These are phyloP conservation scores for Sporothrix euskadiensis DNA, from an alignment of 2,329 filamentous ascomycete genomes.

Conservation along the genomic window DNA sequence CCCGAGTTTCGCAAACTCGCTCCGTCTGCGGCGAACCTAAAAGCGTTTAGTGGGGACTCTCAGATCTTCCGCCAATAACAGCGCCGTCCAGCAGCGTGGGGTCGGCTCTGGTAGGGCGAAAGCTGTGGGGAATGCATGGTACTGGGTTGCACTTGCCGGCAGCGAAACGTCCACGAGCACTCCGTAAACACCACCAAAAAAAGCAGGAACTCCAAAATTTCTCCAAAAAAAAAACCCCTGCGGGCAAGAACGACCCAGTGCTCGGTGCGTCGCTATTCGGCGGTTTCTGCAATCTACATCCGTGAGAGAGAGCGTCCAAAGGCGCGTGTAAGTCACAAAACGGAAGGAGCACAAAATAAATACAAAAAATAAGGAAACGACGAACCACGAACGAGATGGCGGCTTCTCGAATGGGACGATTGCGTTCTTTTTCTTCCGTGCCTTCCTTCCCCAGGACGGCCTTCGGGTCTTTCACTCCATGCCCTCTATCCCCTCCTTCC, in stretches of 20 bases:
- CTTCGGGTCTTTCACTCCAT: neutral
- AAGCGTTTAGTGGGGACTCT: neutral
- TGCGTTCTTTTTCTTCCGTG: conserved; percentile 17
- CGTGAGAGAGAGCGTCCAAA: neutral
- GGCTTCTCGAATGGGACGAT: conserved; percentile 5
- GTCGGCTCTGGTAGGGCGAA: neutral
- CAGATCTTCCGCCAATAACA: conserved; percentile 24
- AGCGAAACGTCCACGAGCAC: neutral
- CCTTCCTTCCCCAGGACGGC: conserved; percentile 6
- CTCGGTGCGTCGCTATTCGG: conserved; percentile 21
- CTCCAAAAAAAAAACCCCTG: neutral
- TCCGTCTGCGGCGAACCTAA: conserved; percentile 17
- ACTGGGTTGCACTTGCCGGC: conserved; percentile 7
- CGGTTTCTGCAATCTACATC: neutral
- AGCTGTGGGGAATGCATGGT: conserved; percentile 11
- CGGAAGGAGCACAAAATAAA: neutral
- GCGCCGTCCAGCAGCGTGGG: conserved; percentile 3
- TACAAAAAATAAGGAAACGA: neutral
- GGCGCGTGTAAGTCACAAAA: conserved; percentile 6
- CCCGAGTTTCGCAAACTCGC: conserved; percentile 18
- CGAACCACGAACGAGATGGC: neutral
- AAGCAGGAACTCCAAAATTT: conserved; percentile 10
- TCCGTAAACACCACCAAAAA: conserved; percentile 7
- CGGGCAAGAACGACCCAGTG: conserved; percentile 6
- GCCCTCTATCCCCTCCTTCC: neutral